Conservation (phyloP, 208 protist species). For the Acanthamoeba sp. region DNA sequence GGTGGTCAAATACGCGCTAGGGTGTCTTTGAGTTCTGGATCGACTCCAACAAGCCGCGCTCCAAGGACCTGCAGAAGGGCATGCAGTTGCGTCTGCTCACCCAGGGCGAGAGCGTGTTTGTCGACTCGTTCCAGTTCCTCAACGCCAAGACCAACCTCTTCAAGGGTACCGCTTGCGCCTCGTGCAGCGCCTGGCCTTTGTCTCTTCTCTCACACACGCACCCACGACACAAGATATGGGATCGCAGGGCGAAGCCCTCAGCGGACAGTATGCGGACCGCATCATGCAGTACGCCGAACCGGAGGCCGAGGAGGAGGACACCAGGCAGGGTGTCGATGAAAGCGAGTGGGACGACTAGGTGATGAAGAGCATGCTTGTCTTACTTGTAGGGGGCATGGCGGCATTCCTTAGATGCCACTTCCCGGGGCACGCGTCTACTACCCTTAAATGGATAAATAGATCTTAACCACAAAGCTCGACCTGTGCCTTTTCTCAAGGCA, state of each 20-base stretch:
- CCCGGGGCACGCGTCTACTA: background rate
- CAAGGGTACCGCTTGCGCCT: background rate
- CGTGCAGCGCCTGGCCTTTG: too few species aligned
- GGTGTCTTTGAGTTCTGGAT: constrained; percentile 49
- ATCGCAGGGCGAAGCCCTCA: background rate
- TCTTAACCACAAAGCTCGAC: too few species aligned
- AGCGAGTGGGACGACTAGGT: constrained; percentile 24
- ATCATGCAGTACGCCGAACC: constrained; percentile 31
- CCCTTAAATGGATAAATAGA: too few species aligned
- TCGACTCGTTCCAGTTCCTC: constrained; percentile 40
- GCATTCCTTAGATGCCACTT: background rate
- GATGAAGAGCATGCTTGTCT: background rate
- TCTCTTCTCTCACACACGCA: background rate
- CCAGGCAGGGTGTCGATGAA: constrained; percentile 29
- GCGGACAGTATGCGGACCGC: background rate
- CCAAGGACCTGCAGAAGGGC: constrained; percentile 11
- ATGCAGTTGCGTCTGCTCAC: constrained; percentile 12
- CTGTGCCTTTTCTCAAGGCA: too few species aligned
- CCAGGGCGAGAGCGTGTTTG: constrained; percentile 22
- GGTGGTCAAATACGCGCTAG: too few species aligned
- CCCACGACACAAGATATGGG: too few species aligned
- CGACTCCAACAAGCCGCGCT: constrained; percentile 20
- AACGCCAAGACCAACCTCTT: constrained; percentile 61
- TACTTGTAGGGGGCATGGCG: background rate
- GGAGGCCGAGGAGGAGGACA: background rate